Percentiles rank a stretch among this genome's conserved stretches.
phyloP scores from a whole-genome alignment of 257 asterid genomes.

The Solanum chaucha region DNA sequence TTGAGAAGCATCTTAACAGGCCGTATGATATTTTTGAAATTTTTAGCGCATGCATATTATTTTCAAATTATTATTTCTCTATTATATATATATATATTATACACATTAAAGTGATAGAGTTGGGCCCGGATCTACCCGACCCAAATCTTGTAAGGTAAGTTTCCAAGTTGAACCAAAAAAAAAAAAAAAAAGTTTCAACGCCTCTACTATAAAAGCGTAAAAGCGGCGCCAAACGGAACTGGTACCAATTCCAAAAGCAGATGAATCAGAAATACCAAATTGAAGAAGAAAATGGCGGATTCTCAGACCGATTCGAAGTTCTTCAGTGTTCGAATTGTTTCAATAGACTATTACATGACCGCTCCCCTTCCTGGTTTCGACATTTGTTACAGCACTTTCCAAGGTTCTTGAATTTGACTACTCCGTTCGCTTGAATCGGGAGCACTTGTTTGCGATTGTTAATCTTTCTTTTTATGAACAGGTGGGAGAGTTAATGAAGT shows the following conservation, averaged over 20 bases:
- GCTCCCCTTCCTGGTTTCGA: conserved; percentile 64
- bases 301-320: conserved; percentile 27
- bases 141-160: too few relatives aligned
- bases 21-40: too few relatives aligned
- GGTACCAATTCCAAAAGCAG: not conserved
- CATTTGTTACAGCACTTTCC: conserved; percentile 59
- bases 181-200: not conserved
- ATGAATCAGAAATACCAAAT: not conserved
- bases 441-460: not conserved
- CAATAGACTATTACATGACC: conserved; percentile 76
- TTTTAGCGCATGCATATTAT: too few relatives aligned
- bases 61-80: too few relatives aligned
- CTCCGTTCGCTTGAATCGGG: not conserved
- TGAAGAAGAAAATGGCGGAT: conserved; percentile 31
- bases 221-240: not conserved
- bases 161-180: too few relatives aligned
- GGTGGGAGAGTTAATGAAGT: conserved; percentile 94
- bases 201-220: not conserved
- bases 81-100: too few relatives aligned
- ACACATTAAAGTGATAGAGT: too few relatives aligned
- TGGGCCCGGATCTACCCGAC: too few relatives aligned
- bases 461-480: conserved; percentile 6
- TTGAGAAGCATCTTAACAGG: too few relatives aligned
- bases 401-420: conserved; percentile 23
- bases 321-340: conserved; percentile 74